phyloP scores from a whole-genome alignment of 2,329 filamentous ascomycete genomes.

The Myriosclerotinia duriaeana region DNA sequence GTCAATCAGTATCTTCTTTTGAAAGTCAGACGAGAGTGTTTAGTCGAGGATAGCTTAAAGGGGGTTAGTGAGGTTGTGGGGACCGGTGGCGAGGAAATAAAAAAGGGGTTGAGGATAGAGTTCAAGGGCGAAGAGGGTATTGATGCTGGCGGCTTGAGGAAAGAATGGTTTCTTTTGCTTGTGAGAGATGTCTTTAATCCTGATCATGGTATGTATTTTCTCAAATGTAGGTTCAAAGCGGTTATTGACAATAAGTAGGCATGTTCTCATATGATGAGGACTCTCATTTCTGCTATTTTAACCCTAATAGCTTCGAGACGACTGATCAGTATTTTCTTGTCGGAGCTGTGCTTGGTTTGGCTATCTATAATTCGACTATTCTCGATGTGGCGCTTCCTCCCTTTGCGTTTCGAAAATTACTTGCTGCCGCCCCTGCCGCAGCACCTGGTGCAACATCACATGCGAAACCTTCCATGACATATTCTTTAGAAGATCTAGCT shows the following conservation, averaged over 20 bases:
- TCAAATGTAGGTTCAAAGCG: background rate
- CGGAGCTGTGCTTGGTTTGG: constrained; percentile 81
- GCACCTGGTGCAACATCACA: constrained; percentile 55
- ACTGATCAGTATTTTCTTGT: constrained; percentile 91
- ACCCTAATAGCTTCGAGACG: constrained; percentile 83
- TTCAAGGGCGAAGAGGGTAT: constrained; percentile 89
- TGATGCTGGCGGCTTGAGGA: constrained; percentile 83
- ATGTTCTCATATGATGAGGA: constrained; percentile 92
- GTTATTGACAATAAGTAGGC: constrained; percentile 50
- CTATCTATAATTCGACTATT: constrained; percentile 94
- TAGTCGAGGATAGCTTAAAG: constrained; percentile 84
- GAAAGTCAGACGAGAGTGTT: constrained; percentile 76
- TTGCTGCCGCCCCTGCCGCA: constrained; percentile 70
- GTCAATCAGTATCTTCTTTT: constrained; percentile 77
- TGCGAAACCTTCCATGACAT: constrained; percentile 63
- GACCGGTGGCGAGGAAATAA: constrained; percentile 78
- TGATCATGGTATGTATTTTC: constrained; percentile 66
- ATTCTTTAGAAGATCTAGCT: constrained; percentile 77
- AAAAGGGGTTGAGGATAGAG: constrained; percentile 82
- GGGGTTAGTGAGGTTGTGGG: constrained; percentile 83
- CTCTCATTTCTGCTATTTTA: constrained; percentile 89
- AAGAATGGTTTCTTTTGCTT: constrained; percentile 91
- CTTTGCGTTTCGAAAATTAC: constrained; percentile 84
- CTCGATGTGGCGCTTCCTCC: constrained; percentile 84
- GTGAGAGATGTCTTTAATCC: constrained; percentile 89